Conservation (phyloP, 2,329 filamentous ascomycete genomes). For the Hypoxylon sp. region DNA sequence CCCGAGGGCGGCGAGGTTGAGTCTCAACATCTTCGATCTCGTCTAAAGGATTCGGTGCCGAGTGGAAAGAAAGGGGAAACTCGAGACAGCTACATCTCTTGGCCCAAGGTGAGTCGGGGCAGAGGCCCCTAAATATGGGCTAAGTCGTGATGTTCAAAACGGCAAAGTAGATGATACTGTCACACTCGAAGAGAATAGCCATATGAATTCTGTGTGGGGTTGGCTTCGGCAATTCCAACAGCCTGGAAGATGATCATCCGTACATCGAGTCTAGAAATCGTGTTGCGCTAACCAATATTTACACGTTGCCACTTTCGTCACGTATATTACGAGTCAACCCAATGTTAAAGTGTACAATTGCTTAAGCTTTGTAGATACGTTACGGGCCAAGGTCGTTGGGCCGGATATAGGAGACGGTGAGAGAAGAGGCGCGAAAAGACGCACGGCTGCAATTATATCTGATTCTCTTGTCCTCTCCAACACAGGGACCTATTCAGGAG, state of each 20-base stretch:
- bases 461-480: background rate
- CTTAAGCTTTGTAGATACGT: conserved; percentile 10
- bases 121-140: conserved; percentile 38
- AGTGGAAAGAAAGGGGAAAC: conserved; percentile 5
- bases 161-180: conserved; percentile 42
- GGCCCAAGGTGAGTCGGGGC: conserved; percentile 16
- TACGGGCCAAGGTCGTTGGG: background rate
- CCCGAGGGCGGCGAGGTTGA: conserved; percentile 39
- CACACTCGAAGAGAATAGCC: conserved; percentile 48
- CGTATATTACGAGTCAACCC: conserved; percentile 26
- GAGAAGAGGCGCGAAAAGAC: background rate
- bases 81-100: conserved; percentile 9
- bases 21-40: conserved; percentile 39
- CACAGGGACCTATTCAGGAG: background rate
- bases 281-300: conserved; percentile 24
- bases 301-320: conserved; percentile 21
- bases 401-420: background rate
- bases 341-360: conserved; percentile 4
- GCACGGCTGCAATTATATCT: background rate
- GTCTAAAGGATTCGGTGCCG: conserved; percentile 10
- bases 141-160: conserved; percentile 34
- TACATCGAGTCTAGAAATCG: conserved; percentile 35
- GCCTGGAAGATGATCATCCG: conserved; percentile 43
- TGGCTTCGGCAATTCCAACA: conserved; percentile 47
- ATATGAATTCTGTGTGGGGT: conserved; percentile 48